Base-by-base conservation (phyloP, 257 asterid species). In the Fraxinus cuspidata region DNA sequence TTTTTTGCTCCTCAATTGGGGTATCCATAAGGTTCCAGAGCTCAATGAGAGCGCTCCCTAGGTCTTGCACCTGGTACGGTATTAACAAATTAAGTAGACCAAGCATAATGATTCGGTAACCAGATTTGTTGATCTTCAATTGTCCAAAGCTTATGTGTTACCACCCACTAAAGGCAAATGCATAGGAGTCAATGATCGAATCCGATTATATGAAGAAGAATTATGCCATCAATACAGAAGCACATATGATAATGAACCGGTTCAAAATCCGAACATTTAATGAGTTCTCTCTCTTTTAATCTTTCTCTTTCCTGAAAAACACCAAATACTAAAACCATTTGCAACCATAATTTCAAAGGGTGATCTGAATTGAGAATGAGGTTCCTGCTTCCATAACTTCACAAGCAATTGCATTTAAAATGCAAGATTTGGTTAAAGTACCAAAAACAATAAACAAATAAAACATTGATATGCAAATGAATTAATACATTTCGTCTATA, bases 11-110 rank as follows among this genome's bases (percentile, higher is more conserved):
- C 79, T 92, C 92, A 18, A 74, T 40, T 69, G 89, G 86, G 71
- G 82, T 84, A 78, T 90, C 94, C 90, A 90, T 84, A 76, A 90
- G 90, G 72, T 58, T 87, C 97, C 96, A 90, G 35, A 92, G 90
- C 75, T 84, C 88, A 42, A 70, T 70, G 72, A 92, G 94, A 81
- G 81, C 76, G 76, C 83, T 84, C 44, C 90, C 92, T 58, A 87
- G 87, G 60, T 82, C 82, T 81, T 90, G 89, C 79, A 88, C 80
- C 97, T 92, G 80, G 79, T 78, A 71, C 37, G 72, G 70, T 68
- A 79, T 56, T 56, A 53, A 11, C 64, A 67, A 58, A 79, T 10
- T 29, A 32, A 72, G 15, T 44, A 76, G 53, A 74, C 35, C 40
- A 76, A 16, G 19, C 64, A 42, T 79, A 73, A 69, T 31, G 74